These are phyloP conservation scores for Jacaranda copaia DNA, from an alignment of 257 asterid species.

Conservation along the genomic window DNA sequence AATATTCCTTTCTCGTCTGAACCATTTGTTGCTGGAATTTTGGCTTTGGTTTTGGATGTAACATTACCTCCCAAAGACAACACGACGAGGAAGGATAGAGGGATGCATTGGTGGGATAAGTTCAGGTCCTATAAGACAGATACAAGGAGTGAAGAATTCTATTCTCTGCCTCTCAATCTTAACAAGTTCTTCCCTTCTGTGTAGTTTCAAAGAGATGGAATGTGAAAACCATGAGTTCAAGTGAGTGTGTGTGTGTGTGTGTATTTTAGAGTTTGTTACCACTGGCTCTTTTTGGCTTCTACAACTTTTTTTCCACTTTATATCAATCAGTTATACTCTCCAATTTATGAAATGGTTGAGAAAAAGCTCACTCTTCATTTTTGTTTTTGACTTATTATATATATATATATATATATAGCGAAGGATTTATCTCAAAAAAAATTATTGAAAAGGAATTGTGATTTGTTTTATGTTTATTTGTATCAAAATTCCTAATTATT, in stretches of 20 bases:
- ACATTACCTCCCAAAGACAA: slow-evolving; percentile 72
- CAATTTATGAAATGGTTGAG: neutral
- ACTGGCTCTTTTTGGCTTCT: neutral
- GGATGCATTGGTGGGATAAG: slow-evolving; percentile 95
- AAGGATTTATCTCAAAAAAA: too few species aligned
- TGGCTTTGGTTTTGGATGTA: slow-evolving; percentile 72
- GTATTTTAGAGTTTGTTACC: neutral
- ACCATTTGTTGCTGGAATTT: slow-evolving; percentile 74
- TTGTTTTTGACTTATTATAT: neutral
- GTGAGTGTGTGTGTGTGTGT: slow-evolving; percentile 28
- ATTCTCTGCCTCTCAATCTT: slow-evolving; percentile 83
- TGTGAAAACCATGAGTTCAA: neutral
- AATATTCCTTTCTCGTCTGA: slow-evolving; percentile 86
- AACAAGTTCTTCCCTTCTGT: slow-evolving; percentile 95
- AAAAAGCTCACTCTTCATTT: neutral
- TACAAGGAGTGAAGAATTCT: slow-evolving; percentile 88
- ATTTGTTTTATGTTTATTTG: too few species aligned
- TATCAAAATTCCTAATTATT: neutral
- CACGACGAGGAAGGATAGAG: slow-evolving; percentile 76
- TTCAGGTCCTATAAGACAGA: slow-evolving; percentile 79
- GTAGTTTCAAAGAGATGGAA: slow-evolving; percentile 40
- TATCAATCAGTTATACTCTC: neutral
- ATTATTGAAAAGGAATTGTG: too few species aligned
- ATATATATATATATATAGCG: neutral
- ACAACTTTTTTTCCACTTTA: slow-evolving; percentile 12